Conservation (phyloP, 164 flowering plant species). For the Aristolochia contorta region DNA sequence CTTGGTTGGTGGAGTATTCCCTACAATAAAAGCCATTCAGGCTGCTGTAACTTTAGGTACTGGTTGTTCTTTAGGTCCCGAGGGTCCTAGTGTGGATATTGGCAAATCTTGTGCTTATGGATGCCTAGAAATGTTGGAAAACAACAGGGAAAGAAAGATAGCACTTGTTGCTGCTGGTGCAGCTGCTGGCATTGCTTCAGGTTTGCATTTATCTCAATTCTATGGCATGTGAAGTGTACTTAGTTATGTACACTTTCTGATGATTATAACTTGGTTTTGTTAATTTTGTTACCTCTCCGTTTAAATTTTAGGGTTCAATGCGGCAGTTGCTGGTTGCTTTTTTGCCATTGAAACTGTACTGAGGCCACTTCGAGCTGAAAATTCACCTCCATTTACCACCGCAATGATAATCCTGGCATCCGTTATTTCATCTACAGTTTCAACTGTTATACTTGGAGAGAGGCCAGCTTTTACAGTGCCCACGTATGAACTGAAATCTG, state of each 20-base stretch:
- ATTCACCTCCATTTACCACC: constrained; percentile 97
- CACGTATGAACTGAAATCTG: constrained; percentile 93
- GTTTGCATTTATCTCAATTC: constrained; percentile 23
- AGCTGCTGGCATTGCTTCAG: constrained; percentile 98
- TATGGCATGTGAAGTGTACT: no score
- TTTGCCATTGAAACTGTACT: constrained; percentile 96
- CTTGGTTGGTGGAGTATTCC: constrained; percentile 69
- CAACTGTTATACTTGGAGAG: constrained; percentile 84
- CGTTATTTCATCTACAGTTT: constrained; percentile 93
- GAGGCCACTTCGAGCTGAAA: constrained; percentile 96
- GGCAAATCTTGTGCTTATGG: constrained; percentile 98
- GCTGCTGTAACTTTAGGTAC: constrained; percentile 97
- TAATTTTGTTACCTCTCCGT: background rate
- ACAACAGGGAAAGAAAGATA: constrained; percentile 87
- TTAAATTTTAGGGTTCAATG: constrained; percentile 74
- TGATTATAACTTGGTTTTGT: no score
- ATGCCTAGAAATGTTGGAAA: constrained; percentile 83
- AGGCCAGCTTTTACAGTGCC: constrained; percentile 97
- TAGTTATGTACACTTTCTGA: background rate
- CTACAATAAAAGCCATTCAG: constrained; percentile 88
- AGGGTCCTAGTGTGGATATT: constrained; percentile 98
- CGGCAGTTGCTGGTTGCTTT: constrained; percentile 97
- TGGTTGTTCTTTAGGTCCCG: constrained; percentile 98
- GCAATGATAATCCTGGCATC: constrained; percentile 98
- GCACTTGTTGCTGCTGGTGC: constrained; percentile 99